Base-by-base conservation (phyloP, 164 flowering plant species). In the Chimonanthus praecox region DNA sequence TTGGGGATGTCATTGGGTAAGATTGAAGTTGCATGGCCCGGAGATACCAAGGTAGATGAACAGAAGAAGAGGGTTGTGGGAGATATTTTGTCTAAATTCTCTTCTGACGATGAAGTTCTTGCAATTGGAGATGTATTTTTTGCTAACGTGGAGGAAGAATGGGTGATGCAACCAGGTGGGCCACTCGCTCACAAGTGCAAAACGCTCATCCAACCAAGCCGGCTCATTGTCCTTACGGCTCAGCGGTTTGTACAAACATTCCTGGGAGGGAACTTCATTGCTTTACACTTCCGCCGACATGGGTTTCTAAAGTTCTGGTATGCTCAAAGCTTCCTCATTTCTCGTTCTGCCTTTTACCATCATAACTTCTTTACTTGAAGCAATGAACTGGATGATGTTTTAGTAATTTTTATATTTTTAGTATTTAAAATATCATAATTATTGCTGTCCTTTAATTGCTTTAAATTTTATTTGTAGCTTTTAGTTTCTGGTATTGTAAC, bases 111-210 rank as follows among this genome's bases (percentile, higher is more conserved):
- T 68, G 92, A 86, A 73, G 98, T 96, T 70, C 84, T 96, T 76
- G 94, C 94, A 0, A 85, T 96, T 71, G 99, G 99, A 70, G 99
- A 96, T 74, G 88, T 96, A 68, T 94, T 89, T 77, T 96, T 77
- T 85, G 92, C 99, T 10, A 87, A 90, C 71, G 87, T 96, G 73
- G 98, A 96, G 83, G 81, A 77, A 71, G 92, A 92, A 44, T 88
- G 94, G 99, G 90, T 91, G 71, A 88, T 88, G 94, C 99, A 95
- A 79, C 97, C 98, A 2, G 97, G 99, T 44, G 99, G 99, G 66
- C 97, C 99, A 1, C 83, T 95, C 80, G 87, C 91, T 63, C 98
- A 94, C 78, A 84, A 79, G 62, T 93, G 99, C 80, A 85, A 84
- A 85, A 92, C 95, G 61, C 51, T 95, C 73, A 86, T 94, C 18